These are phyloP conservation scores for Pseudogymnoascus pannorum DNA, from an alignment of 2,329 filamentous ascomycete species.

Conservation along the genomic window DNA sequence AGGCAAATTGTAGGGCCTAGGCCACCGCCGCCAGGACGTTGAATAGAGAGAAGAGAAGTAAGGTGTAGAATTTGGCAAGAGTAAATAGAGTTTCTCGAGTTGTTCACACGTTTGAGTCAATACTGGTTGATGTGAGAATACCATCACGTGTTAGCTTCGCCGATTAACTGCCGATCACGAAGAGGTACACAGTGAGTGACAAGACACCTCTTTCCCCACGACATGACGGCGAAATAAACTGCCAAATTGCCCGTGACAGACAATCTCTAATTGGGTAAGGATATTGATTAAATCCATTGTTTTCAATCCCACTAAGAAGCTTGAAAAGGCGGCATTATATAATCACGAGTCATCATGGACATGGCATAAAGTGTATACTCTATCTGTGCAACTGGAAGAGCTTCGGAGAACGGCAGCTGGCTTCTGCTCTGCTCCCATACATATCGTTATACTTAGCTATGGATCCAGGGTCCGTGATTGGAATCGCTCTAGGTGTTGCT, in stretches of 20 bases:
- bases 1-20: constrained; percentile 75
- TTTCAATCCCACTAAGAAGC: background rate
- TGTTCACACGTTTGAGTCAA: background rate
- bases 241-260: background rate
- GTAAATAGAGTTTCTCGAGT: constrained; percentile 1
- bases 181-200: background rate
- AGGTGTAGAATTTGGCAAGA: background rate
- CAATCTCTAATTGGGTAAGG: background rate
- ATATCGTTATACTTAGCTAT: constrained; percentile 21
- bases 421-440: background rate
- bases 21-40: constrained; percentile 45
- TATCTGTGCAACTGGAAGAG: background rate
- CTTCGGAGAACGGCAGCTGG: background rate
- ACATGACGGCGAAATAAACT: background rate
- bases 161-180: background rate
- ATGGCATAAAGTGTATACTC: background rate
- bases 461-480: constrained; percentile 38
- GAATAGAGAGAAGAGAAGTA: background rate
- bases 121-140: background rate
- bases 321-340: background rate
- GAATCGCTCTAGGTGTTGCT: constrained; percentile 39
- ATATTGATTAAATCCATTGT: background rate
- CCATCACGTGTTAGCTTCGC: background rate
- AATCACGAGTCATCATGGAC: background rate
- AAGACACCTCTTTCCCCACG: background rate